Conservation (phyloP, 805 yeast species). For the Alloascoidea africana region DNA sequence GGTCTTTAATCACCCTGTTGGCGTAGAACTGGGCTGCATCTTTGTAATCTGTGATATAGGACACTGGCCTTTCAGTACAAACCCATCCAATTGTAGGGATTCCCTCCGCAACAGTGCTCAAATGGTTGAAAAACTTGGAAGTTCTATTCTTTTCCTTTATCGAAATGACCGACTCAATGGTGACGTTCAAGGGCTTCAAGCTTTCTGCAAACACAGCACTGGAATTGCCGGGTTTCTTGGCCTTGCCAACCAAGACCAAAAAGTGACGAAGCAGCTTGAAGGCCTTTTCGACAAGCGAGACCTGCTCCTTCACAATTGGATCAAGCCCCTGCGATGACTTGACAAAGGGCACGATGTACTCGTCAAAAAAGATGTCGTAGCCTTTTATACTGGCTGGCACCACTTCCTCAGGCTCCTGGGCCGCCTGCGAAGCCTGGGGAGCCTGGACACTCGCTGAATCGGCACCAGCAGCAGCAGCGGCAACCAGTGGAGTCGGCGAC, state of each 20-base stretch:
- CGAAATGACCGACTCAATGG: conserved; percentile 39
- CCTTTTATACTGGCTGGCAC: conserved; percentile 20
- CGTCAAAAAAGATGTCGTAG: conserved; percentile 38
- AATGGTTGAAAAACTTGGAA: conserved; percentile 48
- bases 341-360: conserved; percentile 45
- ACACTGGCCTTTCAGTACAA: conserved; percentile 55
- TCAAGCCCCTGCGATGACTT: conserved; percentile 37
- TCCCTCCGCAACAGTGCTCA: conserved; percentile 81
- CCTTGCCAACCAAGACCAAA: conserved; percentile 38
- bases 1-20: conserved; percentile 77
- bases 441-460: conserved; percentile 7
- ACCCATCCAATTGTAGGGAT: conserved; percentile 89
- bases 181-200: conserved; percentile 54
- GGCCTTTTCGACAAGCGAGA: conserved; percentile 25
- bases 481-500: conserved; percentile 9
- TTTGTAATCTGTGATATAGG: conserved; percentile 60
- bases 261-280: conserved; percentile 45
- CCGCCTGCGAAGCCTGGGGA: conserved; percentile 8
- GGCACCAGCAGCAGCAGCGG: conserved; percentile 9
- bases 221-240: conserved; percentile 49
- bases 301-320: conserved; percentile 37
- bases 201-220: conserved; percentile 39
- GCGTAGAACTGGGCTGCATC: conserved; percentile 94
- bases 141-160: conserved; percentile 65
- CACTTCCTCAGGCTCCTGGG: conserved; percentile 6